phyloP scores from a whole-genome alignment of 2,329 filamentous ascomycete genomes.

The Aspergillus sp. region DNA sequence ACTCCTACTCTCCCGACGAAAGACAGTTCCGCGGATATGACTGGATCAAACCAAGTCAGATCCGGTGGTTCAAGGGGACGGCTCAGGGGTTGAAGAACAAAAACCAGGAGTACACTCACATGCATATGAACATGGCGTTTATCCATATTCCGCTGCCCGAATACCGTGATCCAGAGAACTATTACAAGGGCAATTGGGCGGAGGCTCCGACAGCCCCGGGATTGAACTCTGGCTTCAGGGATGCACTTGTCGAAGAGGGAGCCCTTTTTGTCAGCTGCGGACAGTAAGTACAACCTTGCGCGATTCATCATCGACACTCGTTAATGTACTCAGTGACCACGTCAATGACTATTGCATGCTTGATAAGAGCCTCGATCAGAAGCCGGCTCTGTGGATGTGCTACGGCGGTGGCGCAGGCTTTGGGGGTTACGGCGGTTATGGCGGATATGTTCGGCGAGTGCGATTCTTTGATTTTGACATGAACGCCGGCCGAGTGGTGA shows the following conservation, averaged over 20 bases:
- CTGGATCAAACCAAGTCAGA: slow-evolving; percentile 91
- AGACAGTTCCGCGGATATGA: slow-evolving; percentile 85
- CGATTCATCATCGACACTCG: background rate
- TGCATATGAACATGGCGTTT: slow-evolving; percentile 92
- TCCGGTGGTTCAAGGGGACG: slow-evolving; percentile 84
- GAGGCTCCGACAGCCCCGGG: slow-evolving; percentile 79
- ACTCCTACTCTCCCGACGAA: slow-evolving; percentile 85
- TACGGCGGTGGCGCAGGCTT: slow-evolving; percentile 89
- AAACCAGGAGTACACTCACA: slow-evolving; percentile 77
- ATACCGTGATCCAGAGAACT: slow-evolving; percentile 56
- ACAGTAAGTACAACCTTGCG: slow-evolving; percentile 54
- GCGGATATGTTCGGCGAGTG: slow-evolving; percentile 71
- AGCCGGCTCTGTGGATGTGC: slow-evolving; percentile 88
- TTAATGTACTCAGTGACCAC: slow-evolving; percentile 57
- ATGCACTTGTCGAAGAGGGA: slow-evolving; percentile 77
- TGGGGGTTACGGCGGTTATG: slow-evolving; percentile 89
- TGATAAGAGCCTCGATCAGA: slow-evolving; percentile 43
- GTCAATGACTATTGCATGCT: slow-evolving; percentile 94
- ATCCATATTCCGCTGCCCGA: slow-evolving; percentile 96
- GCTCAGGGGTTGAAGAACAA: slow-evolving; percentile 63
- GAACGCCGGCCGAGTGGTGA: slow-evolving; percentile 77
- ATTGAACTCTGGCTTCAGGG: slow-evolving; percentile 87
- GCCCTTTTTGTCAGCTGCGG: slow-evolving; percentile 83
- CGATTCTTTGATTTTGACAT: slow-evolving; percentile 90
- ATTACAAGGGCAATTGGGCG: slow-evolving; percentile 60